phyloP scores from a whole-genome alignment of 352 stramenopile genomes.

The Pilasporangium apinafurcum region DNA sequence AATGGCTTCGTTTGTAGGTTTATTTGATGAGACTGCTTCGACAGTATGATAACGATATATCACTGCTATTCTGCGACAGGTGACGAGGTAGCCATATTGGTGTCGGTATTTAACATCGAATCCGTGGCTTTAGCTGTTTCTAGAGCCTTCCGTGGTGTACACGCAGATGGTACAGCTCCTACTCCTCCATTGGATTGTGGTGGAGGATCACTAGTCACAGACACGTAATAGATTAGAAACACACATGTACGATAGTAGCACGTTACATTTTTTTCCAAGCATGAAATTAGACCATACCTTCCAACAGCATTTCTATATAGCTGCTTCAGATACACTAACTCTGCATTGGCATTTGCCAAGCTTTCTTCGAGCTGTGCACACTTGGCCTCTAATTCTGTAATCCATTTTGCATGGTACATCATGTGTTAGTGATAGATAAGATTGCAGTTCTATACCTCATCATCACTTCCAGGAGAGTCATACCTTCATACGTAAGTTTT shows the following conservation, averaged over 20 bases:
- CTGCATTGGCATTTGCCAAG: slow-evolving; percentile 26
- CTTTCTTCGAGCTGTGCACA: slow-evolving; percentile 33
- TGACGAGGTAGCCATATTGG: too few relatives aligned
- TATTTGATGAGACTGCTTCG: too few relatives aligned
- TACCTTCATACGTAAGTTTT: slow-evolving; percentile 34
- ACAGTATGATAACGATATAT: too few relatives aligned
- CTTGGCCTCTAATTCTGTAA: slow-evolving; percentile 48
- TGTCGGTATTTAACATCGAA: slow-evolving; percentile 30
- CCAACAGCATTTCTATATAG: slow-evolving; percentile 42
- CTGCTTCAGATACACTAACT: slow-evolving; percentile 42
- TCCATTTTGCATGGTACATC: too few relatives aligned
- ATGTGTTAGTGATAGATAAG: too few relatives aligned
- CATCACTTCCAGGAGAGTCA: not conserved
- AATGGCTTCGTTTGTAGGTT: too few relatives aligned
- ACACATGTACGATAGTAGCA: not conserved
- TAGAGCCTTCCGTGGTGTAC: slow-evolving; percentile 46
- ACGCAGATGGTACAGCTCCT: slow-evolving; percentile 14
- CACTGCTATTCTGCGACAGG: too few relatives aligned
- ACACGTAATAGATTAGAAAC: too few relatives aligned
- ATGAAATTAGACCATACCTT: slow-evolving; percentile 21
- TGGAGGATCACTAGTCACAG: slow-evolving; percentile 45
- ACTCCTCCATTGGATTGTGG: slow-evolving; percentile 2
- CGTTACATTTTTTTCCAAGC: too few relatives aligned
- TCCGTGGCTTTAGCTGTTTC: slow-evolving; percentile 43
- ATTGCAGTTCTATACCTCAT: not conserved